These are phyloP conservation scores for Diaporthe longicolla DNA, from an alignment of 2,329 filamentous ascomycete genomes.

Conservation along the genomic window DNA sequence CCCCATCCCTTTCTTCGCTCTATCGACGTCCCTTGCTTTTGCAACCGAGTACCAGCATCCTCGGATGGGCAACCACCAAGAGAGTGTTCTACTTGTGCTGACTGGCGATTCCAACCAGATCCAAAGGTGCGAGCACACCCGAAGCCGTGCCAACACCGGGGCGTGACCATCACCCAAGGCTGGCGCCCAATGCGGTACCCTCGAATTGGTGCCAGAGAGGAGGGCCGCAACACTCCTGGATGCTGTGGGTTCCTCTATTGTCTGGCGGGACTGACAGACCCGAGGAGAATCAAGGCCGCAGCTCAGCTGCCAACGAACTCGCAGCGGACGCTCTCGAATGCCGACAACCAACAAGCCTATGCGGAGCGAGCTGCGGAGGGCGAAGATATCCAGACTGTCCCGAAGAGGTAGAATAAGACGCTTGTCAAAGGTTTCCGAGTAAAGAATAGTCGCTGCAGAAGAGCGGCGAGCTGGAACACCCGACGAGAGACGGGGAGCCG, in stretches of 20 bases:
- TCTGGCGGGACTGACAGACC: neutral
- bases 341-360: neutral
- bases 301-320: neutral
- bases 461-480: neutral
- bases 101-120: neutral
- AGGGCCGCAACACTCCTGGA: accelerated
- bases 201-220: no score
- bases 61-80: neutral
- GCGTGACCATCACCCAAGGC: neutral
- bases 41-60: no score
- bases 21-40: neutral
- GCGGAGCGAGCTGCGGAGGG: neutral
- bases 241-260: accelerated
- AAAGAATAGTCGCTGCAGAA: neutral
- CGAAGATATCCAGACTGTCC: no score
- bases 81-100: neutral
- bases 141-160: neutral
- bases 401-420: no score
- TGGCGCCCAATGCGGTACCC: neutral
- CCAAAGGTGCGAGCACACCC: no score
- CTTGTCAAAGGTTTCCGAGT: neutral
- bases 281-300: no score
- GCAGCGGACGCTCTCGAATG: neutral
- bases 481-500: neutral
- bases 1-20: neutral